A percentile compares a stretch with the other conserved stretches of the same genome.
Evolutionary conservation across 2,329 filamentous ascomycete genomes (phyloP).

Genomic region (Atkinsonella texensis): DNA sequence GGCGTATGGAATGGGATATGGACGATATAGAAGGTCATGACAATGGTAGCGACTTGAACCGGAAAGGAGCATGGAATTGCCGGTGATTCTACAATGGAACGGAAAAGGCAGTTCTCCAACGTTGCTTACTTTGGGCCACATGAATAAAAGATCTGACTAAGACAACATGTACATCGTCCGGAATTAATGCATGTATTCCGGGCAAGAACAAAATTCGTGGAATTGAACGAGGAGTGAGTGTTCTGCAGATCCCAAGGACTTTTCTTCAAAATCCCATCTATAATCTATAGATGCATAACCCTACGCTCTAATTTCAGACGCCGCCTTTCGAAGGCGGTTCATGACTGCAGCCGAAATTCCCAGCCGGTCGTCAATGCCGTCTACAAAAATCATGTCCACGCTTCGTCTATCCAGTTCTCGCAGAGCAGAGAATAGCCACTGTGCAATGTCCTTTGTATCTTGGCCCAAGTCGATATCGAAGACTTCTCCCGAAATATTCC

Average conservation of each 20-base stretch:
- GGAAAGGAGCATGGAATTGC: neutral
- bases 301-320: conserved; percentile 45
- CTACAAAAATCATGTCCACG: conserved; percentile 78
- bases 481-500: conserved; percentile 27
- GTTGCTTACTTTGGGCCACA: conserved; percentile 13
- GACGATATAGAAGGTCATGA: no score
- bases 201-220: no score
- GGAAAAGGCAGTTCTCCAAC: neutral
- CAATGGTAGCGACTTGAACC: no score
- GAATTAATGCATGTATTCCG: neutral
- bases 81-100: neutral
- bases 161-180: neutral
- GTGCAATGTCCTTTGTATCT: conserved; percentile 62
- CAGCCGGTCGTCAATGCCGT: conserved; percentile 69
- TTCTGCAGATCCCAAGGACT: no score
- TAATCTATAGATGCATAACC: conserved; percentile 5
- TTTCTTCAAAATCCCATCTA: no score
- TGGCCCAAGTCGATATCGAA: conserved; percentile 65
- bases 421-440: conserved; percentile 77
- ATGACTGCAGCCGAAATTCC: conserved; percentile 80
- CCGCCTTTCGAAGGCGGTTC: conserved; percentile 72
- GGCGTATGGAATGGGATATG: no score
- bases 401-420: conserved; percentile 70
- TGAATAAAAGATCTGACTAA: conserved; percentile 11
- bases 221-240: no score